A percentile compares a stretch with the other conserved stretches of the same genome.
phyloP scores from a whole-genome alignment of 75 land plant species.

The Pinus taeda region DNA sequence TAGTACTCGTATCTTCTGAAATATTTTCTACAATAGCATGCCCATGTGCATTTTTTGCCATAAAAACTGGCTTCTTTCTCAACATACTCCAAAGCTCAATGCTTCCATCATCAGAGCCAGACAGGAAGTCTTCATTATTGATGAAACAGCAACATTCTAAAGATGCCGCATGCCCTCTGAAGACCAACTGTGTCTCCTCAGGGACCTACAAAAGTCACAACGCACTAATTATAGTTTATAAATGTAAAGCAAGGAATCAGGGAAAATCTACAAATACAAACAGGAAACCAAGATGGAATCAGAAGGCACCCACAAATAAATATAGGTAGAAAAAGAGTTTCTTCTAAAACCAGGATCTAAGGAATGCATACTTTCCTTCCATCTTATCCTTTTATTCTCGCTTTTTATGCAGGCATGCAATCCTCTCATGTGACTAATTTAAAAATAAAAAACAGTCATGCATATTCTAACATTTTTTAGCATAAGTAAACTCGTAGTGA shows the following conservation, averaged over 20 bases:
- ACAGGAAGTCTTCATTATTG: slow-evolving; percentile 77
- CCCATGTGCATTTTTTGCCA: slow-evolving; percentile 89
- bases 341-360: not conserved
- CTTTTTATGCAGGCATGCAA: too few species aligned
- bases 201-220: slow-evolving; percentile 54
- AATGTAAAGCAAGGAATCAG: not conserved
- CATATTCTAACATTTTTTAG: not conserved
- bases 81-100: slow-evolving; percentile 78
- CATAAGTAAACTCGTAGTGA: not conserved
- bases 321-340: not conserved
- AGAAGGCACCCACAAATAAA: not conserved
- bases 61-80: slow-evolving; percentile 75
- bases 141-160: slow-evolving; percentile 92
- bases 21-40: not conserved
- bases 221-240: not conserved
- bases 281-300: not conserved
- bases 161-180: slow-evolving; percentile 83
- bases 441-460: too few species aligned
- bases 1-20: slow-evolving; percentile 2
- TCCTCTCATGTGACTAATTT: too few species aligned
- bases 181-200: slow-evolving; percentile 82
- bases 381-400: too few species aligned
- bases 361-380: not conserved
- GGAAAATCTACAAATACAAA: not conserved
- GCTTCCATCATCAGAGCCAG: slow-evolving; percentile 98